Conservation (phyloP, 2,329 filamentous ascomycete species). For the Penicillium paneum region DNA sequence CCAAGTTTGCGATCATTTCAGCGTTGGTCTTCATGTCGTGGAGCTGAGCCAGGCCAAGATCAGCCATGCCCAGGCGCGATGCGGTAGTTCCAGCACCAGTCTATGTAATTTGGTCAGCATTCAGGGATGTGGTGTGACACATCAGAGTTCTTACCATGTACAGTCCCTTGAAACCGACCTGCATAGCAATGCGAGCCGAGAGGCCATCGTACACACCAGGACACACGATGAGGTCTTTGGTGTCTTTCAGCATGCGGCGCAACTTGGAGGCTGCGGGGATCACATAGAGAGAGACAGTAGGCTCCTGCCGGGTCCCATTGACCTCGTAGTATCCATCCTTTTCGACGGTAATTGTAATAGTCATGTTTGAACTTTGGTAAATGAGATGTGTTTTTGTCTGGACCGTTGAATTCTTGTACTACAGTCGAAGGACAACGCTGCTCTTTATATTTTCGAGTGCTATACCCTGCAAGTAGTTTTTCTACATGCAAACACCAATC, state of each 20-base stretch:
- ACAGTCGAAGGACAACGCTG: neutral
- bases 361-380: conserved; percentile 19
- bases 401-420: neutral
- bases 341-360: conserved; percentile 33
- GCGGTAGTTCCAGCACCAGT: conserved; percentile 62
- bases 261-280: conserved; percentile 31
- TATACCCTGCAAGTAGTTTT: neutral
- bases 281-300: conserved; percentile 28
- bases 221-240: conserved; percentile 49
- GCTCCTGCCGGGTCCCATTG: conserved; percentile 29
- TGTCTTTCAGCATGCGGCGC: conserved; percentile 28
- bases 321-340: conserved; percentile 34
- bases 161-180: conserved; percentile 60
- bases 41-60: conserved; percentile 60
- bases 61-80: conserved; percentile 60
- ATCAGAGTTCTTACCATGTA: conserved; percentile 59
- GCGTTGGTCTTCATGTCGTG: conserved; percentile 63
- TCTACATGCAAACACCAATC: neutral
- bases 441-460: conserved; percentile 9
- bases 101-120: conserved; percentile 31
- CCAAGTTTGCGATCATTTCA: conserved; percentile 62
- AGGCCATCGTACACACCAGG: conserved; percentile 69
- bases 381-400: neutral
- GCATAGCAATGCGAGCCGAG: conserved; percentile 60
- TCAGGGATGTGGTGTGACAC: neutral